Conservation (phyloP, 108 stramenopile species). For the Heterococcus sp. region DNA sequence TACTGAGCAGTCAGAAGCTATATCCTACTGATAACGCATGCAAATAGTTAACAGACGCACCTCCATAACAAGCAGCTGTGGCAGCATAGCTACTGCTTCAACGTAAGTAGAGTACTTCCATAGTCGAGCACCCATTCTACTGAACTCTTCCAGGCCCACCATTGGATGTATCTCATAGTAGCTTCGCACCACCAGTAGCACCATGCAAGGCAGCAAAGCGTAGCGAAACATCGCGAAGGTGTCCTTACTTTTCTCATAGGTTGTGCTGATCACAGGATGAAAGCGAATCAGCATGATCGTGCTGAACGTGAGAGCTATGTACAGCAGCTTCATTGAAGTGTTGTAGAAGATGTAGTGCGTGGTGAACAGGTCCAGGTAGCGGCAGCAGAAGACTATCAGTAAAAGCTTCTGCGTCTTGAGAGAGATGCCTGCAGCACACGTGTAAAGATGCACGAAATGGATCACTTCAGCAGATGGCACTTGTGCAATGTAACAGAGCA, state of each 20-base stretch:
- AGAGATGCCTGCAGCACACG: constrained; percentile 72
- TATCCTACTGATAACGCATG: too few relatives aligned
- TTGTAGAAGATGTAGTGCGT: constrained; percentile 88
- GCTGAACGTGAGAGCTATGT: constrained; percentile 82
- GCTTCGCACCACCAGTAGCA: constrained; percentile 57
- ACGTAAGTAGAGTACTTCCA: constrained; percentile 96
- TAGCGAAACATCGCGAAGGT: constrained; percentile 95
- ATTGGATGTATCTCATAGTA: background rate
- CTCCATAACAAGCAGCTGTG: constrained; percentile 94
- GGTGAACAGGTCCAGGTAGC: constrained; percentile 60
- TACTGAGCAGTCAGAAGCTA: too few relatives aligned
- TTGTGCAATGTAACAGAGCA: too few relatives aligned
- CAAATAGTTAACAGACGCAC: background rate
- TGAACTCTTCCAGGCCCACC: constrained; percentile 42
- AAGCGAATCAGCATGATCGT: constrained; percentile 89
- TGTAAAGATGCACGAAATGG: too few relatives aligned
- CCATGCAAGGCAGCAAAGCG: constrained; percentile 84
- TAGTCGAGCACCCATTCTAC: constrained; percentile 52
- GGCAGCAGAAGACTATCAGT: constrained; percentile 86
- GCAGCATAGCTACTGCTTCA: constrained; percentile 90
- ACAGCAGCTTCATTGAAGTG: constrained; percentile 67
- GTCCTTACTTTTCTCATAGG: constrained; percentile 85
- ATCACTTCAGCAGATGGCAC: too few relatives aligned
- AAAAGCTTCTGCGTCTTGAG: constrained; percentile 97
- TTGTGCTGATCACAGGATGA: constrained; percentile 58